Evolutionary conservation across 1,284 basidiomycete species (phyloP).

Genomic region (Pseudozyma tsukubaensis): DNA sequence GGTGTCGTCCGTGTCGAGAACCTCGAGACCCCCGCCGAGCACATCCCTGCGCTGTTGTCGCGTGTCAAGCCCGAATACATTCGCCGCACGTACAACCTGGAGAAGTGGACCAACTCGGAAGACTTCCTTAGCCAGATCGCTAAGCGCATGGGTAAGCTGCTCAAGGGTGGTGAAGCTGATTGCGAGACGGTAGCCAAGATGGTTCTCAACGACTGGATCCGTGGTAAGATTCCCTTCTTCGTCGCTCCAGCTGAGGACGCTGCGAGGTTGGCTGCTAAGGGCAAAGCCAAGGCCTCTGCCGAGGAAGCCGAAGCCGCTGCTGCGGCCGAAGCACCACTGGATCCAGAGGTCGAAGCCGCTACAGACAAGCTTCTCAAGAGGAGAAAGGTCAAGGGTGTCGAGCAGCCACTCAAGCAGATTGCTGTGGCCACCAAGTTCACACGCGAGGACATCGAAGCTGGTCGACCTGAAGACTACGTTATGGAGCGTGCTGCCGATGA

Average conservation of each 20-base stretch:
- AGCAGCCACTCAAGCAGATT: conserved; percentile 74
- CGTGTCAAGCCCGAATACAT: conserved; percentile 94
- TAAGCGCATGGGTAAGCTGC: conserved; percentile 87
- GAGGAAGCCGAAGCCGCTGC: conserved; percentile 20
- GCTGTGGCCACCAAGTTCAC: conserved; percentile 73
- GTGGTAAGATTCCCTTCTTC: conserved; percentile 92
- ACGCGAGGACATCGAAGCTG: conserved; percentile 66
- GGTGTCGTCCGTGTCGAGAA: conserved; percentile 97
- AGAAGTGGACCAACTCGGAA: conserved; percentile 74
- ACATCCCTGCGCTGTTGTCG: conserved; percentile 86
- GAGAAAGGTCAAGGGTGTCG: conserved; percentile 73
- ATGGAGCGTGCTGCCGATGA: conserved; percentile 62
- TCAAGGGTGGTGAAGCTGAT: conserved; percentile 95
- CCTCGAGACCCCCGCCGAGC: conserved; percentile 90
- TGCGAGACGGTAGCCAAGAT: conserved; percentile 93
- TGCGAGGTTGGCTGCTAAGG: conserved; percentile 31
- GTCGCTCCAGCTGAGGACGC: conserved; percentile 74
- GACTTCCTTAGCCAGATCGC: conserved; percentile 87
- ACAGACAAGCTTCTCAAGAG: conserved; percentile 55
- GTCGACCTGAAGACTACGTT: conserved; percentile 64
- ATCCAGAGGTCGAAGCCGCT: conserved; percentile 23
- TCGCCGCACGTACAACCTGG: conserved; percentile 80
- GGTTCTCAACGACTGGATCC: conserved; percentile 95
- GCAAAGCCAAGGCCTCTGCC: conserved; percentile 43
- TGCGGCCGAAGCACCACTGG: conserved; percentile 14